These are phyloP conservation scores for Sporothrix euskadiensis DNA, from an alignment of 2,329 filamentous ascomycete genomes.

Conservation along the genomic window DNA sequence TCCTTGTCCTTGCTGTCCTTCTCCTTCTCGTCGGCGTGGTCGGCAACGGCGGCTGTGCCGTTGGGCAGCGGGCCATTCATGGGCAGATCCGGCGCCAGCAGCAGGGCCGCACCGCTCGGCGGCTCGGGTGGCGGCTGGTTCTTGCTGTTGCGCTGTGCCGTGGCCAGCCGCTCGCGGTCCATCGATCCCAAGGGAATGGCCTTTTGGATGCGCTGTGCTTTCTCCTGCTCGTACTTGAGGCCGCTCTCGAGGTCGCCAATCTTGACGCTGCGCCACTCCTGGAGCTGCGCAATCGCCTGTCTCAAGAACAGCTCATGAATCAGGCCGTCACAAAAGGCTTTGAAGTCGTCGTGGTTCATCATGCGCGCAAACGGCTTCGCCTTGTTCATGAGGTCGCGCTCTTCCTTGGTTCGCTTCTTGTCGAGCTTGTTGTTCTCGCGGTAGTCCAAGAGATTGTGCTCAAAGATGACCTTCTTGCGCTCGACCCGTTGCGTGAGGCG, in stretches of 20 bases:
- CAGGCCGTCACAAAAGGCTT: slow-evolving; percentile 78
- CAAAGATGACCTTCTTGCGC: slow-evolving; percentile 93
- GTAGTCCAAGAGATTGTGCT: slow-evolving; percentile 91
- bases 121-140: slow-evolving; percentile 69
- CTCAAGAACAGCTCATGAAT: slow-evolving; percentile 89
- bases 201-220: slow-evolving; percentile 71
- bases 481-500: slow-evolving; percentile 87
- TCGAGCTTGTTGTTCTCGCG: slow-evolving; percentile 85
- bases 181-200: slow-evolving; percentile 73
- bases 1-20: background rate
- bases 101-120: slow-evolving; percentile 72
- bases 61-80: slow-evolving; percentile 47
- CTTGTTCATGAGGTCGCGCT: slow-evolving; percentile 86
- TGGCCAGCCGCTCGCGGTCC: slow-evolving; percentile 76
- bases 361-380: slow-evolving; percentile 94
- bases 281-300: slow-evolving; percentile 83
- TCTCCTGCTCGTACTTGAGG: slow-evolving; percentile 91
- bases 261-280: slow-evolving; percentile 86
- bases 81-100: slow-evolving; percentile 73
- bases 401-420: slow-evolving; percentile 95
- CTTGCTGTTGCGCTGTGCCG: slow-evolving; percentile 66
- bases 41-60: slow-evolving; percentile 46
- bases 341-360: slow-evolving; percentile 93
- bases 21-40: slow-evolving; percentile 24
- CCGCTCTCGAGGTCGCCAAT: slow-evolving; percentile 84